phyloP scores from a whole-genome alignment of 345 rosid species.

The Hibiscus syriacus region DNA sequence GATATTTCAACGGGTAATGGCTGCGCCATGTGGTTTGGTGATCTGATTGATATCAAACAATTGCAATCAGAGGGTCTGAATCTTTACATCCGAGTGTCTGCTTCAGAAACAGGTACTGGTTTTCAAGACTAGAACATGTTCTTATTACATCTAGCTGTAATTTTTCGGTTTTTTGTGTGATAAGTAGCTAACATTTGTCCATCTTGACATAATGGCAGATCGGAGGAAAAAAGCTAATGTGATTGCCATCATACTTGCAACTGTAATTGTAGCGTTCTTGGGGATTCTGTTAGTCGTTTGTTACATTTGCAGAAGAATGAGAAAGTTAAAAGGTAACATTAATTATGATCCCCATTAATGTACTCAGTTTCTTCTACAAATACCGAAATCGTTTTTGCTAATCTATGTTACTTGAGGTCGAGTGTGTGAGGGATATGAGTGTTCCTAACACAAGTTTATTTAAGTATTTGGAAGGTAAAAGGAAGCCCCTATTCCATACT shows the following conservation, averaged over 20 bases:
- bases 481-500: background rate
- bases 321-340: background rate
- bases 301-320: background rate
- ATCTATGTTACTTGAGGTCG: no score
- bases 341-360: background rate
- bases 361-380: background rate
- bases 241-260: background rate
- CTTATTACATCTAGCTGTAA: background rate
- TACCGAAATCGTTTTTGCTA: no score
- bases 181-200: background rate
- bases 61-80: no score
- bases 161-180: background rate
- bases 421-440: no score
- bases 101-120: constrained; percentile 18
- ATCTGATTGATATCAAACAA: no score
- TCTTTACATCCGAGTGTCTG: constrained; percentile 50
- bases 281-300: background rate
- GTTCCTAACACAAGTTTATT: no score
- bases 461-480: no score
- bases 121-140: constrained; percentile 6
- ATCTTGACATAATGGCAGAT: background rate
- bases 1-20: no score
- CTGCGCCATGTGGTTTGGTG: no score
- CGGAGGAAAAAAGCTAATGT: background rate
- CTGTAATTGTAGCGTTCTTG: background rate